Base-by-base conservation (phyloP, 192 early-diverging fungal species). In the Backusella mclennaniae region DNA sequence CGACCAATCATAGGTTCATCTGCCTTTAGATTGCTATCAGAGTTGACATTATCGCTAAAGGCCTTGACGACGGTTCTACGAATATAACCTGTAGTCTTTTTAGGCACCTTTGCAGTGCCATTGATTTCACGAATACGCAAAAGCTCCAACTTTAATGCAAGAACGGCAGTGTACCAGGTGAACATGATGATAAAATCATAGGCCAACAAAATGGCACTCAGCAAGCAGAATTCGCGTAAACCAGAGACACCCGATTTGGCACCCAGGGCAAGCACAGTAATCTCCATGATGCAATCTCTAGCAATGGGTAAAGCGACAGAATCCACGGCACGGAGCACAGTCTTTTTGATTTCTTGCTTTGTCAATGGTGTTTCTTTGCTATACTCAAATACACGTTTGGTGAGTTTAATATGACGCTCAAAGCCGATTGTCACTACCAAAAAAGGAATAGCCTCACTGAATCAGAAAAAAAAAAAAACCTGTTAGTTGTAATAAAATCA, bases 381-480 rank as follows among this genome's bases (percentile, higher is more conserved):
- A 19, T 79, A 81, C 21, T 88, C 87, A 67, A 95, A 86, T 6
- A 98, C 93, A 63, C 93, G 88, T 68, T 93, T 91, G 72, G 96
- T 93, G 71, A 98, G 85, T 15, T 84, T 86, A 81, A 93, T 91
- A 63, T 93, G 93, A 83, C 94, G 92, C 75, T 98, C 96, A 73
- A 96, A 97, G 3, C 96, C 96, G 35, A 98, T 91, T 35, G 93
- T 95, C 66, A 96, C 92, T 38, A 94, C 92, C 59, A 97, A 89
- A 84, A 97, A 96, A 6, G 96, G 96, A 77, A 96, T 87, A 9
- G 95, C 94, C 83, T 98, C 95, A 69, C 90, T 85, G 67, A 6
- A 69, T 70, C 6, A 7, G 0, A 26, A 26, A 46, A 44, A 21
- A 53, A 73, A 38, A 26, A 19, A 31, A 69, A 41, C n/a, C 3